Base-by-base conservation (phyloP, 768 basidiomycete genomes). In the Leccinum disarticulatum region DNA sequence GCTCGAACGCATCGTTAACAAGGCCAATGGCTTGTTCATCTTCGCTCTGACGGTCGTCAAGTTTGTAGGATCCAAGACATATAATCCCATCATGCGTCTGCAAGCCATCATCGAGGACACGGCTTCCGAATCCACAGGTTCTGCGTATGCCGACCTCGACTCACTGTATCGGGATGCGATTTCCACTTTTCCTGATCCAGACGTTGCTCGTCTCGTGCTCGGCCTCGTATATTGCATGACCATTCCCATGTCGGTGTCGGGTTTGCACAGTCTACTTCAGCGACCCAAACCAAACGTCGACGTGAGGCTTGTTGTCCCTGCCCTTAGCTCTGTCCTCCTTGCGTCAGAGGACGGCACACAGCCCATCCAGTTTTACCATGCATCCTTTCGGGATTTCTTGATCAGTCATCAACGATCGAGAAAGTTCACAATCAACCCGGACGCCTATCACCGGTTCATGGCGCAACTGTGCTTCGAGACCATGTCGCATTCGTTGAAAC, bases 31-130 rank as follows among this genome's bases (percentile, higher is more conserved):
- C 3, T 61, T 71, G 9, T 73, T 73, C 50, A 68, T 71, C 9
- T 70, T 70, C 50, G 64, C 71, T 3, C 38, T 70, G 22, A 71
- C 72, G 1, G 67, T 72, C 6, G 54, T 69, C 52, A 68, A 68
- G 48, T 72, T 68, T 46, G 62, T 72, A 7, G 68, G 63, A 27
- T 60, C 59, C 17, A 51, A 57, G 22, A 54, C 64, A 4, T 62
- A 69, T 52, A 60, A 66, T 51, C 66, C 65, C 19, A n/a, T 55
- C n/a, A 13, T 51, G n/a, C 61, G 65, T 28, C 61, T 66, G 25
- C 60, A 62, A 55, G 57, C 52, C 6, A 50, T 62, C 15, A 27
- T 66, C 35, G 61, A 59, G 7, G 65, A 62, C 14, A 60, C 17
- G 48, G 8, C 54, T 49, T 58, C 13, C 33, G 48, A 51, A 31